Base-by-base conservation (phyloP, 371 early-diverging fungal species). In the Rhizomucor miehei region DNA sequence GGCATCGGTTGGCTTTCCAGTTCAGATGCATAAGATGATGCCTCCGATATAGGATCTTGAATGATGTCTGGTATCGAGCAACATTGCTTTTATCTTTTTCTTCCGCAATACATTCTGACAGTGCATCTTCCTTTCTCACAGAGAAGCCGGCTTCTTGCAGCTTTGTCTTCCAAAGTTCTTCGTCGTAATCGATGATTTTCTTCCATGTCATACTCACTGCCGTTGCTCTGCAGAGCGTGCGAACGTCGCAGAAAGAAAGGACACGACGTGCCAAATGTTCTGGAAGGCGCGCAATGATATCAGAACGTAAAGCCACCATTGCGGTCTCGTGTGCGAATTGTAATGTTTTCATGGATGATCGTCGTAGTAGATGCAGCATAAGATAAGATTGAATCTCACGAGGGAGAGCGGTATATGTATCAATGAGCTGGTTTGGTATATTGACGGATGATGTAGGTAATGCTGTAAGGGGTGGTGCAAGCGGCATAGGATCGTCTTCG, bases 241-340 rank as follows among this genome's bases (percentile, higher is more conserved):
- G 62, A 9, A 88, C 72, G 52, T 95, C 98, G 56, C 95, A 75
- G 57, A 86, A 88, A 17, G 78, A 67, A 23, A 96, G 77, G 48
- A 96, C 81, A 52, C 89, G 86, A 51, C 83, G 82, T 12, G 84
- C 65, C 5, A 95, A 69, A 58, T 94, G 92, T 11, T 76, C 58
- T 2, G 97, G 96, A 49, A 96, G 69, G 6, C 84, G 77, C 11
- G 83, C 78, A n/a, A 95, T 46, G 59, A 95, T 91, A 71, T 97
- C 95, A 48, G 86, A 79, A 62, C 91, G 89, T 55, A 96, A 80
- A 6, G 86, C 84, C 0, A 93, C 89, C 35, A 84, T 74, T 46
- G 94, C 82, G 11, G 88, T 65, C 13, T 86, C 82, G 54, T 86
- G 80, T 6, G 89, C 84, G 66, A 89, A 87, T 66, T 94, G 94